Conservation (phyloP, 495 filamentous ascomycete species). For the Thozetella sp. region DNA sequence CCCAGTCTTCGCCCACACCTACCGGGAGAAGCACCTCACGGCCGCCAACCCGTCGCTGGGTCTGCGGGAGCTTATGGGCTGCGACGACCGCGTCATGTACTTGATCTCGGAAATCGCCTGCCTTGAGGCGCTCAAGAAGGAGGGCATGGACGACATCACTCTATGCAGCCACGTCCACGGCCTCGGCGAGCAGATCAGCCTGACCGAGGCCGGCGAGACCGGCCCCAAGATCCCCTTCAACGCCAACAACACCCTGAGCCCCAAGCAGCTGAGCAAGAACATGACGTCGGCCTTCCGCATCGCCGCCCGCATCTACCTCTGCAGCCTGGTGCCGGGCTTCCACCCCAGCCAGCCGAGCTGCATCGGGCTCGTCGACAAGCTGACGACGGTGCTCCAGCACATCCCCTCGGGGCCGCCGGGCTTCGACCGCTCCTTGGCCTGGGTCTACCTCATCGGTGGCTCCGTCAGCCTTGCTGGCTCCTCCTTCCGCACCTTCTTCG, state of each 20-base stretch:
- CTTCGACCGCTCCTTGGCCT: conserved; percentile 88
- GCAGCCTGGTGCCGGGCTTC: conserved; percentile 88
- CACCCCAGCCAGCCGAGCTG: conserved; percentile 70
- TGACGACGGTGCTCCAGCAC: conserved; percentile 69
- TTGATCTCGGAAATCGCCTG: conserved; percentile 97
- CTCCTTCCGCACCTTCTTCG: conserved; percentile 74
- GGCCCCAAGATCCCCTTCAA: conserved; percentile 57
- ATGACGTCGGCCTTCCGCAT: conserved; percentile 89
- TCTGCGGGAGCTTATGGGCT: conserved; percentile 93
- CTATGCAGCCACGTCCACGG: conserved; percentile 83
- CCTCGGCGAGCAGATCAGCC: conserved; percentile 79
- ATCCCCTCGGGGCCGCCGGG: conserved; percentile 82
- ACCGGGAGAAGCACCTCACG: conserved; percentile 85
- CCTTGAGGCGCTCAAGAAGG: conserved; percentile 82
- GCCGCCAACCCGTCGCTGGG: conserved; percentile 67
- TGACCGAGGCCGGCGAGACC: conserved; percentile 65
- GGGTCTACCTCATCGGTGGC: conserved; percentile 89
- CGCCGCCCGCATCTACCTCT: conserved; percentile 93
- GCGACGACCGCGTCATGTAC: conserved; percentile 97
- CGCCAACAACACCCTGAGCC: conserved; percentile 73
- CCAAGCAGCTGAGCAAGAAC: conserved; percentile 79
- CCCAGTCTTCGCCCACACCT: conserved; percentile 87
- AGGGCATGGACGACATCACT: conserved; percentile 78
- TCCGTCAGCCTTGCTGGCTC: conserved; percentile 69
- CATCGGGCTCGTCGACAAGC: conserved; percentile 70